Evolutionary conservation across 768 basidiomycete genomes (phyloP).

Genomic region (Amanita pseudoporphyria): DNA sequence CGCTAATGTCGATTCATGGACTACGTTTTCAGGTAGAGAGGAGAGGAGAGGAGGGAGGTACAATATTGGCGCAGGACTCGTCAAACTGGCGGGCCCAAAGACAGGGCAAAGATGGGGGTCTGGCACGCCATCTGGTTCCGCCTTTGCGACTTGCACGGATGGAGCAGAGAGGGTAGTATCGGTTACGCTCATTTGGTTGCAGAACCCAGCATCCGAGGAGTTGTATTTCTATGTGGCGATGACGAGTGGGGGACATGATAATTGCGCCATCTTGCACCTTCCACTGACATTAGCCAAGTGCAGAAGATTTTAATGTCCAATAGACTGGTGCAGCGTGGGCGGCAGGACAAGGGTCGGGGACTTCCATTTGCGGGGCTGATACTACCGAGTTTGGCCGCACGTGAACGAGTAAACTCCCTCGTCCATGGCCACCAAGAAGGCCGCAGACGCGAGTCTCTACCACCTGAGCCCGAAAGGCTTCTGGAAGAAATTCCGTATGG

Average conservation of each 20-base stretch:
- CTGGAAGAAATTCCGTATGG: conserved; percentile 94
- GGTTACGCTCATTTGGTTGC: not conserved
- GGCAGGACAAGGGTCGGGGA: too few species aligned
- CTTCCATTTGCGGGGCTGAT: not conserved
- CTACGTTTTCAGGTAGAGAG: conserved; percentile 41
- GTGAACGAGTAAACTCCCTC: too few species aligned
- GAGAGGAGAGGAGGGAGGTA: conserved; percentile 85
- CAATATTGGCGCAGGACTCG: conserved; percentile 47
- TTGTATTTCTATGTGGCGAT: conserved; percentile 1
- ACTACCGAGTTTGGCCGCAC: conserved; percentile 6
- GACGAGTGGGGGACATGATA: conserved; percentile 1
- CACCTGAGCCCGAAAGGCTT: conserved; percentile 85
- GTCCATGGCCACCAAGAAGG: conserved; percentile 66
- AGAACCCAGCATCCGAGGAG: conserved; percentile 14
- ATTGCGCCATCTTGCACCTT: conserved; percentile 7
- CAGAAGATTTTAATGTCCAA: too few species aligned
- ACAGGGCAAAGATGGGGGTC: conserved; percentile 48
- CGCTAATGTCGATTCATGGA: conserved; percentile 18
- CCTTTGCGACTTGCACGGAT: not conserved
- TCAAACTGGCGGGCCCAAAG: conserved; percentile 33
- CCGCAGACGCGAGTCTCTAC: conserved; percentile 83
- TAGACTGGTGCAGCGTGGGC: too few species aligned
- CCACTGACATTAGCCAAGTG: not conserved
- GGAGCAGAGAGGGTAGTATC: not conserved
- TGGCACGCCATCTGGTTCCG: too few species aligned